Evolutionary conservation across 2,329 filamentous ascomycete species (phyloP).

Genomic region (Fusarium cicatricum): DNA sequence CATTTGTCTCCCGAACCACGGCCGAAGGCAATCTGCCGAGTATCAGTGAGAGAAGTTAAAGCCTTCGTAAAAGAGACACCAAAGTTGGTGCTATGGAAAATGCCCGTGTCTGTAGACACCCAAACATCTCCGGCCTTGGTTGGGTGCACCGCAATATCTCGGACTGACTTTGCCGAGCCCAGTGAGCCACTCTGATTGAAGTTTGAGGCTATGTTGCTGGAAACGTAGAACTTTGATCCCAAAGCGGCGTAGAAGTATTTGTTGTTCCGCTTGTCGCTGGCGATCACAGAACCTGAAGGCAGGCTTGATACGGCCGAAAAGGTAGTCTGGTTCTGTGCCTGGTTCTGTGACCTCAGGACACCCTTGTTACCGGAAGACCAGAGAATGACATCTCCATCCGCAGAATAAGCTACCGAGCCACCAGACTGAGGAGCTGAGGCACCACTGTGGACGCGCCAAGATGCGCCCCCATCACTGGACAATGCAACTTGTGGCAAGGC

Average conservation of each 20-base stretch:
- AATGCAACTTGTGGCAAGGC: slow-evolving; percentile 56
- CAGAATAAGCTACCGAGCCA: slow-evolving; percentile 60
- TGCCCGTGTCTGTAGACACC: slow-evolving; percentile 62
- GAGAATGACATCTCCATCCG: slow-evolving; percentile 58
- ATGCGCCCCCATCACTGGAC: slow-evolving; percentile 59
- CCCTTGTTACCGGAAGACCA: slow-evolving; percentile 54
- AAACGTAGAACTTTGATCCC: slow-evolving; percentile 59
- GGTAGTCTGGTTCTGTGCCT: slow-evolving; percentile 49
- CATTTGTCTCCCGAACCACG: slow-evolving; percentile 50
- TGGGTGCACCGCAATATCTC: slow-evolving; percentile 65
- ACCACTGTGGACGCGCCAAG: slow-evolving; percentile 58
- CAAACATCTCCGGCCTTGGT: slow-evolving; percentile 67
- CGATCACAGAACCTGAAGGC: slow-evolving; percentile 57
- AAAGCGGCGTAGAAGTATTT: slow-evolving; percentile 62
- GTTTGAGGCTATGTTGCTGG: slow-evolving; percentile 55
- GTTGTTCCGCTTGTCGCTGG: slow-evolving; percentile 62
- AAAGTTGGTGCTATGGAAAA: slow-evolving; percentile 63
- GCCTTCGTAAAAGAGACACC: slow-evolving; percentile 57
- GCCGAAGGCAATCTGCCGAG: slow-evolving; percentile 55
- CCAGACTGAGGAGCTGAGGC: slow-evolving; percentile 54
- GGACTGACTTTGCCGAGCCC: slow-evolving; percentile 55
- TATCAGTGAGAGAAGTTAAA: slow-evolving; percentile 48
- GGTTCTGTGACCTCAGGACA: slow-evolving; percentile 53
- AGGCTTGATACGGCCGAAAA: slow-evolving; percentile 57
- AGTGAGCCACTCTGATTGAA: slow-evolving; percentile 53